Percentiles rank a stretch among this genome's conserved stretches.
phyloP scores from a whole-genome alignment of 805 yeast genomes.

The Saccharomycopsis sp. region DNA sequence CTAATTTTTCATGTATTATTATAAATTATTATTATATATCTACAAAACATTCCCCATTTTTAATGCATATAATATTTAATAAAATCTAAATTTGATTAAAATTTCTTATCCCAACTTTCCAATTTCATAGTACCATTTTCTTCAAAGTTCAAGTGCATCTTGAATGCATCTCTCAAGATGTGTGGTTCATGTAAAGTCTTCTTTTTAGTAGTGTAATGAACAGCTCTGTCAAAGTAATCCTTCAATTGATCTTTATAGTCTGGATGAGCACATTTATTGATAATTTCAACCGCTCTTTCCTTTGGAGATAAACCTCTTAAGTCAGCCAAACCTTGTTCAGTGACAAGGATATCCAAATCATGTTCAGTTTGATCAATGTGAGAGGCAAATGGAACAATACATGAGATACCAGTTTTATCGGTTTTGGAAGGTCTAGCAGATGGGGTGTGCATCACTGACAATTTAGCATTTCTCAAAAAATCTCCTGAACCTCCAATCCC shows the following conservation, averaged over 20 bases:
- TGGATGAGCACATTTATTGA: conserved; percentile 90
- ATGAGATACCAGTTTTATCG: conserved; percentile 90
- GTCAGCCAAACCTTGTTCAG: conserved; percentile 95
- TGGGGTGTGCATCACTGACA: conserved; percentile 97
- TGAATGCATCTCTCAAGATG: conserved; percentile 79
- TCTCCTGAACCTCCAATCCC: conserved; percentile 98
- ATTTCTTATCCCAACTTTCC: conserved; percentile 56
- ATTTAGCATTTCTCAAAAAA: conserved; percentile 90
- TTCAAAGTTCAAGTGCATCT: conserved; percentile 84
- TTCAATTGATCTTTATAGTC: conserved; percentile 77
- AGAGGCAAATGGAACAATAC: conserved; percentile 92
- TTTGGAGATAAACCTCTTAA: conserved; percentile 91
- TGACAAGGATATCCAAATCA: conserved; percentile 87
- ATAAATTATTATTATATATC: not conserved
- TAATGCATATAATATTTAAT: not conserved
- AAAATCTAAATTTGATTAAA: conserved; percentile 5
- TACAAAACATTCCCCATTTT: not conserved
- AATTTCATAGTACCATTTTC: conserved; percentile 96
- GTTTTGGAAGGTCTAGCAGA: conserved; percentile 89
- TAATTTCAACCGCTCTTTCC: conserved; percentile 82
- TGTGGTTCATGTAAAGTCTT: conserved; percentile 92
- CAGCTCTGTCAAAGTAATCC: conserved; percentile 82
- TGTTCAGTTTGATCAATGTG: conserved; percentile 98
- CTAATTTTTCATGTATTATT: not conserved
- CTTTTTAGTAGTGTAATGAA: conserved; percentile 62